phyloP scores from a whole-genome alignment of 1,284 basidiomycete genomes.

The Porphyrellus sp. region DNA sequence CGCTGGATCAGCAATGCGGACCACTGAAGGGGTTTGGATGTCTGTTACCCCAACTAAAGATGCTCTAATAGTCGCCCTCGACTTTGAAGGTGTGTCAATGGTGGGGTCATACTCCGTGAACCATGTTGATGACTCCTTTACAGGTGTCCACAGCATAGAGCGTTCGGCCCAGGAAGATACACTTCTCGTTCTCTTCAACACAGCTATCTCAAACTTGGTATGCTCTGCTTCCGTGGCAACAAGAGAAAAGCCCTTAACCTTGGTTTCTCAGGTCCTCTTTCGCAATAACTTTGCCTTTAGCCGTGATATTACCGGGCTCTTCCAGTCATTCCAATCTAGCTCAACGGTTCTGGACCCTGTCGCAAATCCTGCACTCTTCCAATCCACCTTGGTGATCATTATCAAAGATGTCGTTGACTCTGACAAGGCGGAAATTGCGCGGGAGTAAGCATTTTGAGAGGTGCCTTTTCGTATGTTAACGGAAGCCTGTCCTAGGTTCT shows the following conservation, averaged over 20 bases:
- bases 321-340: constrained; percentile 63
- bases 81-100: constrained; percentile 52
- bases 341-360: constrained; percentile 55
- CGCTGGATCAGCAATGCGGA: constrained; percentile 63
- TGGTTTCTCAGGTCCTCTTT: constrained; percentile 52
- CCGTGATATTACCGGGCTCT: constrained; percentile 55
- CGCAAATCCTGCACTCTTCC: constrained; percentile 56
- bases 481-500: constrained; percentile 39
- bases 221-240: constrained; percentile 3
- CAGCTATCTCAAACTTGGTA: constrained; percentile 61
- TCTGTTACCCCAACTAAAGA: constrained; percentile 59
- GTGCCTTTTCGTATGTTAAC: neutral
- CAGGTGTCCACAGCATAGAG: constrained; percentile 62
- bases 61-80: constrained; percentile 53
- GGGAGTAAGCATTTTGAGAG: constrained; percentile 42
- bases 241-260: neutral
- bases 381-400: constrained; percentile 56
- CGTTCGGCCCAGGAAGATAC: constrained; percentile 61
- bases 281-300: constrained; percentile 62
- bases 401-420: constrained; percentile 64
- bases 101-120: too few relatives aligned
- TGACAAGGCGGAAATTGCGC: constrained; percentile 51
- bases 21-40: constrained; percentile 67
- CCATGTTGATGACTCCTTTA: neutral
- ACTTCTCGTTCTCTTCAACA: constrained; percentile 59